Percentiles rank a stretch among this genome's conserved stretches.
These are phyloP conservation scores for Anthoceros angustus DNA, from an alignment of 225 moss, liverwort and hornwort genomes.

Conservation along the genomic window DNA sequence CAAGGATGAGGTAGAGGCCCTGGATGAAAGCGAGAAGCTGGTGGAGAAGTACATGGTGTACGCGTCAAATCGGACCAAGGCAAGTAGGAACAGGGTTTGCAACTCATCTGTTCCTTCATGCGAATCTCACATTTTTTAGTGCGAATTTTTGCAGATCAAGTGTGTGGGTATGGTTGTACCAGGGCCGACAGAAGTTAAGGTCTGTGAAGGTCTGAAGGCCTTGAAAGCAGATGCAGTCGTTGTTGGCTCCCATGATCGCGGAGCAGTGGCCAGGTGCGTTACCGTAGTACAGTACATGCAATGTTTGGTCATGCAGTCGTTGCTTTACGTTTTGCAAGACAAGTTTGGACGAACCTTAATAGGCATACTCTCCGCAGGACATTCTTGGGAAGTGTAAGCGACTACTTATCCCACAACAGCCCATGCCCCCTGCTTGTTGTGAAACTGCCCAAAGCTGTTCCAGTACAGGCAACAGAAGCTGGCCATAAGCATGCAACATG, in stretches of 20 bases:
- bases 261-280: slow-evolving; percentile 54
- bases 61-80: slow-evolving; percentile 41
- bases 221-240: slow-evolving; percentile 79
- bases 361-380: slow-evolving; percentile 28
- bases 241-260: slow-evolving; percentile 68
- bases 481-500: slow-evolving; percentile 15
- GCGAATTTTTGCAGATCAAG: slow-evolving; percentile 32
- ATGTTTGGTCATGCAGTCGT: not conserved
- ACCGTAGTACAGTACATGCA: not conserved
- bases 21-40: slow-evolving; percentile 72
- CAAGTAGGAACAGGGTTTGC: not conserved
- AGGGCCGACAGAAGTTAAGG: slow-evolving; percentile 69
- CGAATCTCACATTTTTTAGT: too few relatives aligned
- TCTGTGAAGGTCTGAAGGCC: slow-evolving; percentile 55
- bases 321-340: not conserved
- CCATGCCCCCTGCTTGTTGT: slow-evolving; percentile 89
- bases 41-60: slow-evolving; percentile 80
- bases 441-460: slow-evolving; percentile 23
- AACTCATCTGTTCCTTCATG: not conserved
- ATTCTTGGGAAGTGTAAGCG: slow-evolving; percentile 71
- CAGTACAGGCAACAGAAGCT: slow-evolving; percentile 9
- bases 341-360: not conserved
- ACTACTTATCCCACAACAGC: slow-evolving; percentile 66
- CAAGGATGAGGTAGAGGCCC: slow-evolving; percentile 58
- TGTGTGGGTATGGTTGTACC: slow-evolving; percentile 83